phyloP scores from a whole-genome alignment of 2,329 filamentous ascomycete species.

The Fusarium pilosicola region DNA sequence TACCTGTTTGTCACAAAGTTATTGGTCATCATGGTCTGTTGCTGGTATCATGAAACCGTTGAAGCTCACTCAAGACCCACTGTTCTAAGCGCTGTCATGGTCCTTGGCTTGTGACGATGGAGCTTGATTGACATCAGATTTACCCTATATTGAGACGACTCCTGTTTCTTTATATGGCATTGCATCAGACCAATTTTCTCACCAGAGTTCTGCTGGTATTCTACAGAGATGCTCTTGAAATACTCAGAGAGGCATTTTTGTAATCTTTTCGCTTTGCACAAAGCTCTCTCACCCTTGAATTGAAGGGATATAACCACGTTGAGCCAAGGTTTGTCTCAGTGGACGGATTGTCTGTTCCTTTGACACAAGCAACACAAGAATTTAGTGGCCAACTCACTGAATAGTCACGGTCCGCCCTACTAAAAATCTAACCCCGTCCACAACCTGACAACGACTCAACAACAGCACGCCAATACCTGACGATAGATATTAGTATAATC shows the following conservation, averaged over 20 bases:
- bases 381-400: too few relatives aligned
- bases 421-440: rapidly evolving
- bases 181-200: not conserved
- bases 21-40: not conserved
- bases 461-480: not conserved
- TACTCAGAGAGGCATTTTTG: not conserved
- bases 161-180: not conserved
- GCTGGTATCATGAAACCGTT: not conserved
- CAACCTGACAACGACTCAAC: rapidly evolving
- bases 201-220: rapidly evolving
- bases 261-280: not conserved
- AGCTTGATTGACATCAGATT: not conserved
- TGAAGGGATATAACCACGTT: rapidly evolving
- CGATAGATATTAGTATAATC: too few relatives aligned
- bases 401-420: not conserved
- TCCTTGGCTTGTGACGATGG: slow-evolving; percentile 5
- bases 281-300: not conserved
- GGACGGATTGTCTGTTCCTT: rapidly evolving
- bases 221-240: rapidly evolving
- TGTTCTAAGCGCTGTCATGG: slow-evolving; percentile 5
- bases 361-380: not conserved
- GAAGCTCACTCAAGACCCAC: slow-evolving; percentile 4
- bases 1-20: rapidly evolving
- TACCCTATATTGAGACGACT: not conserved
- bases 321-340: not conserved